Base-by-base conservation (phyloP, 2,329 filamentous ascomycete species). In the Thermoascus crustaceus region DNA sequence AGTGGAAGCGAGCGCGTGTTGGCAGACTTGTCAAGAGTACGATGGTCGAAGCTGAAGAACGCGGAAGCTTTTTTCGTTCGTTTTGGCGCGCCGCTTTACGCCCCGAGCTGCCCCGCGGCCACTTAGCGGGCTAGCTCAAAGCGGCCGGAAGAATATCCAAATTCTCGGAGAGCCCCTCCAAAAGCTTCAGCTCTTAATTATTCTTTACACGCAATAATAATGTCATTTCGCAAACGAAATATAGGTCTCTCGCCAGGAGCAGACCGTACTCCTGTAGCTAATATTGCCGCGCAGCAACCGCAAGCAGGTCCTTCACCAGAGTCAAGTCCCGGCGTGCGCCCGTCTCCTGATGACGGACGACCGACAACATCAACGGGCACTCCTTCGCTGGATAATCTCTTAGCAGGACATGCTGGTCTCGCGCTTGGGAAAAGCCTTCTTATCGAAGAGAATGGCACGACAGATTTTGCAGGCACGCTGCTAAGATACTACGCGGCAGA, bases 331-430 rank as follows among this genome's bases (percentile, higher is more conserved):
- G 79, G 80, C 11, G 72, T 87, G 14, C 78, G 89, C 32, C 85
- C 89, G 10, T 98, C 91, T 8, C 85, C 88, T 30, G 68, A 94
- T 20, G 88, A 94, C 55, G 89, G 89, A 37, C 80, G 87, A 31
- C 72, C 79, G 23, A 94, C 85, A 5, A 96, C 84, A 2, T 98
- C 91, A 0, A 96, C 91, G 0, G 91, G 91, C 14, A 89, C 86
- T 1, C 72, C 78, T 3, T 94, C 87, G 11, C 68, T 98, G 25
- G 91, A 98, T 53, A 76, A 77, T 40, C 70, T 94, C 11, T 69
- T 98, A 1, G 86, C 86, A 25, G 87, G 89, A 0, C 89, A 96
- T 64, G 76, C 80, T 4, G 91, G 91, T 0, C 68, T 96, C 4
- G 78, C 85, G 0, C 69, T 96, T 5, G 91, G 91, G 0, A 85